Conservation (phyloP, 768 basidiomycete genomes). For the Boletus huronensis region DNA sequence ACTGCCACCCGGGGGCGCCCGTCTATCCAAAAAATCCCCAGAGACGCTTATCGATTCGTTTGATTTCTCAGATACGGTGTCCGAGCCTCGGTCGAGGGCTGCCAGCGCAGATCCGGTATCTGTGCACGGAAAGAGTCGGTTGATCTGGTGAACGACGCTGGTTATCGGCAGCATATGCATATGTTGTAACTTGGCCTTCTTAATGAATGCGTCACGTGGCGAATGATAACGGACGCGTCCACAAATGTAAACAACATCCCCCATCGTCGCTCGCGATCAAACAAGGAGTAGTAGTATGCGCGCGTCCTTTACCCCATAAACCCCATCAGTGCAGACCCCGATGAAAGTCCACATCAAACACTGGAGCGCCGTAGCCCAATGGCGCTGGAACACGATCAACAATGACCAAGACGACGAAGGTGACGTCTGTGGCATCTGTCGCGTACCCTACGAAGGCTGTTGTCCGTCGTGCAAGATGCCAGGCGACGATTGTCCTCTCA, state of each 20-base stretch:
- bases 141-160: no score
- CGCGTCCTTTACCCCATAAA: neutral
- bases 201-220: neutral
- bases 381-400: slow-evolving; percentile 72
- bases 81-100: no score
- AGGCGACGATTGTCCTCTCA: slow-evolving; percentile 91
- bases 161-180: no score
- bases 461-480: slow-evolving; percentile 96
- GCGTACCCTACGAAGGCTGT: slow-evolving; percentile 88
- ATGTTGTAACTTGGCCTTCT: no score
- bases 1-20: slow-evolving; percentile 1
- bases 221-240: neutral
- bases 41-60: neutral
- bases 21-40: slow-evolving; percentile 1
- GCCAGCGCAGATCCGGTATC: no score
- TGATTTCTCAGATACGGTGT: neutral
- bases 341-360: slow-evolving; percentile 81
- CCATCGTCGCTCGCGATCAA: neutral
- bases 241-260: neutral
- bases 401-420: slow-evolving; percentile 45
- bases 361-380: slow-evolving; percentile 87
- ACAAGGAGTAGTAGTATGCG: neutral
- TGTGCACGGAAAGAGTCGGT: no score
- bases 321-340: neutral
- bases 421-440: slow-evolving; percentile 83